phyloP scores from a whole-genome alignment of 805 yeast species.

The Starmerella bombi region DNA sequence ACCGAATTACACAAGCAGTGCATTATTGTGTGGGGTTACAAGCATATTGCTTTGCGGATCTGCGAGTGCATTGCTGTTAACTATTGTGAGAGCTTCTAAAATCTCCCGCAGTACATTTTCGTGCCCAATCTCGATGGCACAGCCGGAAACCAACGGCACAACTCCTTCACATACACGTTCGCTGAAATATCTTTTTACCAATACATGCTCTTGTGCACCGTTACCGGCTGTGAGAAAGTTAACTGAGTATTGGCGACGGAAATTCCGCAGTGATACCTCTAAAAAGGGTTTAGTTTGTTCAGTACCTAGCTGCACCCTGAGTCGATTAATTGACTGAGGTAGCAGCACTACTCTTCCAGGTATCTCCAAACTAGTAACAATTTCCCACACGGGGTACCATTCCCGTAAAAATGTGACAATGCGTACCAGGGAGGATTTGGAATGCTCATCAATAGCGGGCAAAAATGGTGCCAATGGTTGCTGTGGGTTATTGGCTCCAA shows the following conservation, averaged over 20 bases:
- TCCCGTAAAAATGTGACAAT: slow-evolving; percentile 15
- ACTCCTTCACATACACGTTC: slow-evolving; percentile 6
- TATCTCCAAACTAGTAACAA: slow-evolving; percentile 3
- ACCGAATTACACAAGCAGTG: too few species aligned
- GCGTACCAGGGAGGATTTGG: slow-evolving; percentile 13
- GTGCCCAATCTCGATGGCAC: slow-evolving; percentile 12
- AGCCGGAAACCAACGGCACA: slow-evolving; percentile 14
- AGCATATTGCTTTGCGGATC: too few species aligned
- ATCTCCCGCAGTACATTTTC: slow-evolving; percentile 4
- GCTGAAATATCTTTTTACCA: slow-evolving; percentile 13
- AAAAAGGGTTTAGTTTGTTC: slow-evolving; percentile 13
- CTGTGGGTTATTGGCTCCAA: slow-evolving; percentile 20
- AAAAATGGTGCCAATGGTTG: slow-evolving; percentile 18
- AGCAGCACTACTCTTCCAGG: slow-evolving; percentile 13
- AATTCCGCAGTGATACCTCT: slow-evolving; percentile 17
- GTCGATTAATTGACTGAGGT: slow-evolving; percentile 20
- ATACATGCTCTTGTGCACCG: slow-evolving; percentile 10
- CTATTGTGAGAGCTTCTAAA: neutral
- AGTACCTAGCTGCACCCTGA: slow-evolving; percentile 11
- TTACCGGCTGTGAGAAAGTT: slow-evolving; percentile 15
- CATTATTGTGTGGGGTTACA: too few species aligned
- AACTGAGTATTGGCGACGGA: slow-evolving; percentile 11
- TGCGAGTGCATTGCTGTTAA: too few species aligned
- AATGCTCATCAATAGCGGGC: slow-evolving; percentile 20
- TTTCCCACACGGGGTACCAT: slow-evolving; percentile 17